Conservation (phyloP, 495 filamentous ascomycete species). For the Annulohypoxylon stygium region DNA sequence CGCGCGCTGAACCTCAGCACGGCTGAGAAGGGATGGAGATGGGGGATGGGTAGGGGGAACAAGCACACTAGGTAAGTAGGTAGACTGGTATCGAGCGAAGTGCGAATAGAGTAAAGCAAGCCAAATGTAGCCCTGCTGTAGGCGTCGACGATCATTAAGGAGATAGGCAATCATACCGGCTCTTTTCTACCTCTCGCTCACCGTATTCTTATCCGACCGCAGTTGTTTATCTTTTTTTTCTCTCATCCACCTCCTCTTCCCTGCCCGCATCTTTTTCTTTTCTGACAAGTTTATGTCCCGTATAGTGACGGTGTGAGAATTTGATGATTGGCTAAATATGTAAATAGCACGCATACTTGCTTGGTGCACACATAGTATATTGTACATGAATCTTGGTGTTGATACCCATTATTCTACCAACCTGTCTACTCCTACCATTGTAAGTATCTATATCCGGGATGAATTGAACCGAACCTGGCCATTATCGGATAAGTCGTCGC, state of each 20-base stretch:
- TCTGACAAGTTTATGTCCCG: background rate
- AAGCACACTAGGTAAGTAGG: background rate
- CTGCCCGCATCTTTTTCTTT: conserved; percentile 7
- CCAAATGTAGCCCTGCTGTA: conserved; percentile 1
- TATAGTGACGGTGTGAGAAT: conserved; percentile 22
- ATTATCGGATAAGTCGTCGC: conserved; percentile 31
- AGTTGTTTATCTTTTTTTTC: background rate
- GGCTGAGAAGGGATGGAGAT: background rate
- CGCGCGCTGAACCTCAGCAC: background rate
- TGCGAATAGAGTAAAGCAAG: background rate
- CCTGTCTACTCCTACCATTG: background rate
- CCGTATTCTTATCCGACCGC: conserved; percentile 22
- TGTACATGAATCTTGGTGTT: conserved; percentile 8
- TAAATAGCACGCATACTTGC: conserved; percentile 4
- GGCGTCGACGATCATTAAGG: conserved; percentile 14
- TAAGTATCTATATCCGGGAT: conserved; percentile 17
- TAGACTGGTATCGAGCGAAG: background rate
- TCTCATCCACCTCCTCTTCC: background rate
- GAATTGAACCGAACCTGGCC: conserved; percentile 32
- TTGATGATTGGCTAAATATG: conserved; percentile 42
- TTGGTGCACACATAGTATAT: conserved; percentile 2
- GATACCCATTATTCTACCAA: background rate
- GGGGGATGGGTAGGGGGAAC: conserved; percentile 2
- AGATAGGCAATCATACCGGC: conserved; percentile 4
- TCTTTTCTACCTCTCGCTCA: background rate